These are phyloP conservation scores for Pichia cabralensis DNA, from an alignment of 805 yeast genomes.

Conservation along the genomic window DNA sequence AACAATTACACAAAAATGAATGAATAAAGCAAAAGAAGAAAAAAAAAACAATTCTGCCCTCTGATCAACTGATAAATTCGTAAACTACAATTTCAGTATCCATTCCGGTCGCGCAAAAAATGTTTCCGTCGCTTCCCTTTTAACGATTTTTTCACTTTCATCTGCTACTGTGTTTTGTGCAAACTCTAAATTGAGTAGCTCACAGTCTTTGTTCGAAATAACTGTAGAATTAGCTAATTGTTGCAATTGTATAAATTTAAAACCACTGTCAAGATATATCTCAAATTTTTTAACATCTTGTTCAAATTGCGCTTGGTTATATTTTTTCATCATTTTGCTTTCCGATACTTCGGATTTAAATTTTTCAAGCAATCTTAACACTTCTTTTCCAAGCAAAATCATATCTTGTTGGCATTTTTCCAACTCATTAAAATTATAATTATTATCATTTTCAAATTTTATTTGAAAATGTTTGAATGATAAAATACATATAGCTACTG, in stretches of 20 bases:
- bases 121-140: neutral
- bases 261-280: neutral
- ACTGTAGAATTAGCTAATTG: no score
- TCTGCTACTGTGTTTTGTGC: no score
- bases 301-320: neutral
- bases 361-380: neutral
- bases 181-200: no score
- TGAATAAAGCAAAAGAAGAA: no score
- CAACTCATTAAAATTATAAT: neutral
- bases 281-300: neutral
- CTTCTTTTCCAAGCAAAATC: neutral
- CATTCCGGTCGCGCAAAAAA: neutral
- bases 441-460: neutral
- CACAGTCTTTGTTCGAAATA: no score
- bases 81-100: neutral
- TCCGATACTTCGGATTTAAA: no score
- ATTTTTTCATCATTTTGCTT: no score
- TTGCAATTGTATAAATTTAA: no score
- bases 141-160: neutral
- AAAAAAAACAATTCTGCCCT: no score
- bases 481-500: constrained; percentile 3
- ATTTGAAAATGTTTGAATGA: constrained; percentile 1
- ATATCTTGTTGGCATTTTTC: constrained; percentile 4
- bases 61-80: no score
- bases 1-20: no score